A percentile compares a stretch with the other conserved stretches of the same genome.
Conservation (phyloP, 164 flowering plant genomes). For the Stephania japonica region DNA sequence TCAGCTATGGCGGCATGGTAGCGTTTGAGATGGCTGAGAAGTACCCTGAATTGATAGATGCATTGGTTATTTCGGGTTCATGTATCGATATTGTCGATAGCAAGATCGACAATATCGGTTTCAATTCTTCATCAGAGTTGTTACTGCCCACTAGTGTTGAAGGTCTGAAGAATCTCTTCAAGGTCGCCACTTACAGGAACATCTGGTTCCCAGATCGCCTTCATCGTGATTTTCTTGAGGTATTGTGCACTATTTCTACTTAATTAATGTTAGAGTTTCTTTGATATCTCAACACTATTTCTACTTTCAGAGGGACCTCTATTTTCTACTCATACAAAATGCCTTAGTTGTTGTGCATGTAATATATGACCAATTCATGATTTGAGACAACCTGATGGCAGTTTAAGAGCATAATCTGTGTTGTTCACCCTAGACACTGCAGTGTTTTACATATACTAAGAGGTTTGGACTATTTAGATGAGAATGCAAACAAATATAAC, state of each 20-base stretch:
- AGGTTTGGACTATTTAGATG: too few relatives aligned
- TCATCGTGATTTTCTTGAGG: slow-evolving; percentile 67
- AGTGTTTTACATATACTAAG: too few relatives aligned
- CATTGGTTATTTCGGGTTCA: slow-evolving; percentile 67
- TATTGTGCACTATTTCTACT: slow-evolving; percentile 8
- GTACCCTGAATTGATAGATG: slow-evolving; percentile 49
- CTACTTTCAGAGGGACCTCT: too few relatives aligned
- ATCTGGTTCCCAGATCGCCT: slow-evolving; percentile 69
- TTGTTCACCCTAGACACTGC: too few relatives aligned
- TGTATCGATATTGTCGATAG: slow-evolving; percentile 42
- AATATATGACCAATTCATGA: neutral
- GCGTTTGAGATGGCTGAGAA: slow-evolving; percentile 66
- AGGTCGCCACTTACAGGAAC: slow-evolving; percentile 57
- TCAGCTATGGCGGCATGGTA: slow-evolving; percentile 90
- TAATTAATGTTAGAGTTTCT: too few relatives aligned
- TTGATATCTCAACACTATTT: too few relatives aligned
- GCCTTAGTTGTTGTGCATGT: neutral
- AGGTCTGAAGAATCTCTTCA: slow-evolving; percentile 65
- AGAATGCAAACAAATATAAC: too few relatives aligned
- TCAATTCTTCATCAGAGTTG: slow-evolving; percentile 60
- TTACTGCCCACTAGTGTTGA: slow-evolving; percentile 57
- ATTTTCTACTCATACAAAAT: too few relatives aligned
- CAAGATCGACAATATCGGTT: slow-evolving; percentile 44
- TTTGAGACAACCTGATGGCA: neutral
- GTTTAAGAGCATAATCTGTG: neutral